Base-by-base conservation (phyloP, 768 basidiomycete species). In the Obba rivulosa region DNA sequence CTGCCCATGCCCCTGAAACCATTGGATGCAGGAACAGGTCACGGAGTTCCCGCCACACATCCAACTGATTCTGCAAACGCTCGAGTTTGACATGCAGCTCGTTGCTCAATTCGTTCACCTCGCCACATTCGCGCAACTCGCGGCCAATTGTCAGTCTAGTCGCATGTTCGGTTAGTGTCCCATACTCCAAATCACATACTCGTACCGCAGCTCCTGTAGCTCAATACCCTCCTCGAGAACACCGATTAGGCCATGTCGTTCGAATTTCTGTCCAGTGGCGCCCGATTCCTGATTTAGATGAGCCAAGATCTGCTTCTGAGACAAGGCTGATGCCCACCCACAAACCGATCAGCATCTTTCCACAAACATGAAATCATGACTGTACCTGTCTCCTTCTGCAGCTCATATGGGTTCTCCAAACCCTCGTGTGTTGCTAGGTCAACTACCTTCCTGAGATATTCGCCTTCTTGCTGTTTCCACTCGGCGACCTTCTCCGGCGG, bases 331-430 rank as follows among this genome's bases (percentile, higher is more conserved):
- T n/a, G n/a, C n/a, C n/a, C n/a, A n/a, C n/a, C n/a, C n/a, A n/a
- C 37, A 16, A 7, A 8, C 4, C 37, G n/a, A 16, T n/a, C n/a
- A 20, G 14, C 37, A 38, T 8, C 37, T 16, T 5, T 5, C 4
- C 37, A 20, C 8, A 5, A 5, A 31, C 28, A 7, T 20, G 7
- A 16, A 20, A 38, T 7, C 37, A 7, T 25, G 8, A 16, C 35
- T 42, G 10, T 22, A 44, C 48, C 14, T 3, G 20, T 42, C 11
- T 35, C 20, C 36, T 39, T 22, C 0, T 23, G 34, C 8, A 22
- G 21, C 17, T 49, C 42, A 25, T 43, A 49, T 8, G 48, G 48
- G 36, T 49, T 49, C 8, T 17, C 17, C 17, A 49, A 21, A 23
- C 22, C n/a, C n/a, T 43, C 34, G n/a, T 49, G 48, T 3, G 36